Percentiles rank a stretch among this genome's conserved stretches.
Conservation (phyloP, 2,329 filamentous ascomycete genomes). For the Alternaria arbusti region DNA sequence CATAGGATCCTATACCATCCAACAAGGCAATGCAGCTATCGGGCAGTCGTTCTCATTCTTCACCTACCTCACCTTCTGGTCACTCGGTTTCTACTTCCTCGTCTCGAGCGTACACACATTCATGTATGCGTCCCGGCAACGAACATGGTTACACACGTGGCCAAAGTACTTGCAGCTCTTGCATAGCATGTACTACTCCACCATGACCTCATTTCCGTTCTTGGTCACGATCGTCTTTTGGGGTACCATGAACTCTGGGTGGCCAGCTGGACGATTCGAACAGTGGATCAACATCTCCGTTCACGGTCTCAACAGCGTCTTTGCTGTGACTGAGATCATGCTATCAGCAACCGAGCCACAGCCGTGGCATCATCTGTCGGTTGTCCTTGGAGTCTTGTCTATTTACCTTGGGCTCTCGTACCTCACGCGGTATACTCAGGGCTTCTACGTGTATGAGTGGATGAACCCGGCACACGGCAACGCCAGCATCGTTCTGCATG, state of each 20-base stretch:
- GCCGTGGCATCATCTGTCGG: slow-evolving; percentile 68
- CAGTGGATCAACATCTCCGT: slow-evolving; percentile 69
- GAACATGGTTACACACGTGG: slow-evolving; percentile 44
- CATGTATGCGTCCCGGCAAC: slow-evolving; percentile 57
- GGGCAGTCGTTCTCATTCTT: slow-evolving; percentile 76
- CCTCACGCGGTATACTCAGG: slow-evolving; percentile 69
- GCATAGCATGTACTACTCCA: slow-evolving; percentile 47
- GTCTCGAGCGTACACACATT: slow-evolving; percentile 71
- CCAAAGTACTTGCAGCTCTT: slow-evolving; percentile 39
- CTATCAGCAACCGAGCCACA: slow-evolving; percentile 68
- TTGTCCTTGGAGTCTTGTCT: slow-evolving; percentile 69
- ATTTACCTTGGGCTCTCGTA: slow-evolving; percentile 76
- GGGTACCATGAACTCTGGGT: slow-evolving; percentile 50
- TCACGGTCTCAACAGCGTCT: slow-evolving; percentile 75
- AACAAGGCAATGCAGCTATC: slow-evolving; percentile 63
- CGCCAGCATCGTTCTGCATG: slow-evolving; percentile 28
- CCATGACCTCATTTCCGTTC: slow-evolving; percentile 47
- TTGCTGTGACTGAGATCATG: slow-evolving; percentile 75
- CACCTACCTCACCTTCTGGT: slow-evolving; percentile 81
- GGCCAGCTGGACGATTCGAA: slow-evolving; percentile 46
- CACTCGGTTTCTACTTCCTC: slow-evolving; percentile 77
- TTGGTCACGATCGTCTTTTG: slow-evolving; percentile 51
- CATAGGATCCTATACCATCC: slow-evolving; percentile 61
- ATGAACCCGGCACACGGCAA: slow-evolving; percentile 35
- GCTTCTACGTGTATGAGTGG: slow-evolving; percentile 75